Conservation (phyloP, 768 basidiomycete species). For the Termitomyces sp. region DNA sequence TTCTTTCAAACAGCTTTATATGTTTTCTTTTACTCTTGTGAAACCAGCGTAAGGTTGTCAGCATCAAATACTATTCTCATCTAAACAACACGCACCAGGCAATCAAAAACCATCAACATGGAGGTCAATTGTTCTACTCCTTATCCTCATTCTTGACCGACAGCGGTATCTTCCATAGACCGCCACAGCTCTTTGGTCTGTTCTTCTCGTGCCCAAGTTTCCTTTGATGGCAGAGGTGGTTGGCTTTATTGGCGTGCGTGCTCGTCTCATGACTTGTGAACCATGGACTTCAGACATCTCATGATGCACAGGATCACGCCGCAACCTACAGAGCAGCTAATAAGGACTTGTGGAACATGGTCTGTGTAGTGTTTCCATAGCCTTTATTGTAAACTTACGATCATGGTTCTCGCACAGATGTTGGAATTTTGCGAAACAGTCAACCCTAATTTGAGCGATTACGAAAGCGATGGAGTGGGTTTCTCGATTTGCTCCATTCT, state of each 20-base stretch:
- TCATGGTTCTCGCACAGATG: constrained; percentile 37
- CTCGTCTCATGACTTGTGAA: neutral
- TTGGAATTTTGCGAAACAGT: constrained; percentile 70
- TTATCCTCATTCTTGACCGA: neutral
- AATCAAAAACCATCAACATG: constrained; percentile 74
- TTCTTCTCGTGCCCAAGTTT: constrained; percentile 61
- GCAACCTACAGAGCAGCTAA: constrained; percentile 67
- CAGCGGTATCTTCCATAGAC: constrained; percentile 34
- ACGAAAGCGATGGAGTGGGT: constrained; percentile 72
- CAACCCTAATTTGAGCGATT: constrained; percentile 52
- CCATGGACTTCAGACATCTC: constrained; percentile 12
- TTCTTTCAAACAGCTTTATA: constrained; percentile 62
- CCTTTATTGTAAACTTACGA: neutral
- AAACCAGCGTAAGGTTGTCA: constrained; percentile 58
- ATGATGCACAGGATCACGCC: constrained; percentile 36
- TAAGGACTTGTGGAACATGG: constrained; percentile 86
- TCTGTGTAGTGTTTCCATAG: constrained; percentile 21
- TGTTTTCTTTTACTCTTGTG: constrained; percentile 63
- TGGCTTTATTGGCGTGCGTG: constrained; percentile 56
- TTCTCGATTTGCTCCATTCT: neutral
- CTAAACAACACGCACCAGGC: constrained; percentile 29
- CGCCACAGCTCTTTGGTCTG: constrained; percentile 70
- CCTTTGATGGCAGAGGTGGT: constrained; percentile 60
- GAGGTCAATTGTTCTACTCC: constrained; percentile 41
- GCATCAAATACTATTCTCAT: neutral